Base-by-base conservation (phyloP, 1,139 yeast genomes). In the Magnusiomyces tetraspermus region DNA sequence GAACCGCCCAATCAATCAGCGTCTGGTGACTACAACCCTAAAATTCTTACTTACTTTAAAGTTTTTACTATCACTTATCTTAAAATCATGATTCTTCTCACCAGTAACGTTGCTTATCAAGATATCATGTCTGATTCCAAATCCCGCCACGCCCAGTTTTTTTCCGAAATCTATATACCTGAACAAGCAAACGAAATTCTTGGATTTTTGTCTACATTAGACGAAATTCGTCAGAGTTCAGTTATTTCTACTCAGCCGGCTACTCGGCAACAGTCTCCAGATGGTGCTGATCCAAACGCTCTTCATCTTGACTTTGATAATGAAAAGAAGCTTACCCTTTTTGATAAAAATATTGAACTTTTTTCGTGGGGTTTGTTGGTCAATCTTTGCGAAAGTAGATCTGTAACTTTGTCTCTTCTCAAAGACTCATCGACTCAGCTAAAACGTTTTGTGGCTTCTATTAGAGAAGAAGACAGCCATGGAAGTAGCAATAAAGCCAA, bases 321-420 rank as follows among this genome's bases (percentile, higher is more conserved):
- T 30, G 13, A 13, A 13, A 30, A 30, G 8, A 30, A 30, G 5
- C 17, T n/a, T 5, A 17, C 11, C 6, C 5, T n/a, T 36, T 36
- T 36, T 6, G 43, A 19, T 15, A 48, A 46, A 28, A 51, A 53
- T 26, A 44, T 49, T 15, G 52, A 51, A 23, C 50, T 60, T 21
- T 58, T 57, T 49, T 53, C 58, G 1, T 52, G 59, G 51, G 62
- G 62, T 2, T 44, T 60, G 36, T 48, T 60, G 24, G 56, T 60
- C 22, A 59, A 57, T 45, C 48, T 59, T 38, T 51, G 54, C 40
- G 59, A 57, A 33, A 51, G 53, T 33, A 51, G 45, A 33, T 33
- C 28, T 2, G 51, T 58, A 1, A 46, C 52, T 26, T 43, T 42
- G 36, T 31, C 30, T 19, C 48, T 58, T 21, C 31, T 51, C 2